Evolutionary conservation across 805 yeast genomes (phyloP).

Genomic region (Cyberlindnera saturnus): DNA sequence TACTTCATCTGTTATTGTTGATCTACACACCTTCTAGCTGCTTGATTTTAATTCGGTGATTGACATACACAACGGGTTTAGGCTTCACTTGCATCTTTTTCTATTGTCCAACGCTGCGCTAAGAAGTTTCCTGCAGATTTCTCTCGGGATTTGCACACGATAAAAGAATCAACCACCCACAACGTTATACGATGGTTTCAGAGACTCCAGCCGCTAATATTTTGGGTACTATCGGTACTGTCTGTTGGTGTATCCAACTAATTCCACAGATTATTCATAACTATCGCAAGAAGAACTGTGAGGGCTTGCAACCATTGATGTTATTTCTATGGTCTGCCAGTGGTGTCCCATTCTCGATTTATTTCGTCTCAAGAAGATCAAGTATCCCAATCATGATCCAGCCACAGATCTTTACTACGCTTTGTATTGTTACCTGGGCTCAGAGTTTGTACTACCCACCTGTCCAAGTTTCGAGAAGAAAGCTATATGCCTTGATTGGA

Average conservation of each 20-base stretch:
- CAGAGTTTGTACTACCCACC: conserved; percentile 80
- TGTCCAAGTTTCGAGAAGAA: conserved; percentile 28
- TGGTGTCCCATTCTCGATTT: conserved; percentile 84
- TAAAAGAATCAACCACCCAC: too few relatives aligned
- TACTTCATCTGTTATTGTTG: background rate
- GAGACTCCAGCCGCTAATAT: conserved; percentile 52
- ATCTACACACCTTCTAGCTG: too few relatives aligned
- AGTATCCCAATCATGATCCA: conserved; percentile 78
- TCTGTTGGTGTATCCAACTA: conserved; percentile 88
- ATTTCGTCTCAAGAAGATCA: conserved; percentile 65
- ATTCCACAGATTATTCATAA: conserved; percentile 80
- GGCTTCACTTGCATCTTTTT: too few relatives aligned
- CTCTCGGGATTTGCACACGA: too few relatives aligned
- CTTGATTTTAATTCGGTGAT: too few relatives aligned
- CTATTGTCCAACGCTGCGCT: too few relatives aligned
- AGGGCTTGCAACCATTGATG: conserved; percentile 82
- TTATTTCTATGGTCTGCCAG: conserved; percentile 68
- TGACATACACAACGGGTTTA: too few relatives aligned
- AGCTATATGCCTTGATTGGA: conserved; percentile 30
- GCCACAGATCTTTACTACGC: conserved; percentile 74
- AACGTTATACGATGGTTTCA: conserved; percentile 1
- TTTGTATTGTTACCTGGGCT: conserved; percentile 60
- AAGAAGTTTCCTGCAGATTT: too few relatives aligned
- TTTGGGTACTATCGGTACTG: conserved; percentile 82
- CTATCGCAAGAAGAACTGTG: conserved; percentile 68